Conservation (phyloP, 2,329 filamentous ascomycete species). For the Aspergillus proliferans region DNA sequence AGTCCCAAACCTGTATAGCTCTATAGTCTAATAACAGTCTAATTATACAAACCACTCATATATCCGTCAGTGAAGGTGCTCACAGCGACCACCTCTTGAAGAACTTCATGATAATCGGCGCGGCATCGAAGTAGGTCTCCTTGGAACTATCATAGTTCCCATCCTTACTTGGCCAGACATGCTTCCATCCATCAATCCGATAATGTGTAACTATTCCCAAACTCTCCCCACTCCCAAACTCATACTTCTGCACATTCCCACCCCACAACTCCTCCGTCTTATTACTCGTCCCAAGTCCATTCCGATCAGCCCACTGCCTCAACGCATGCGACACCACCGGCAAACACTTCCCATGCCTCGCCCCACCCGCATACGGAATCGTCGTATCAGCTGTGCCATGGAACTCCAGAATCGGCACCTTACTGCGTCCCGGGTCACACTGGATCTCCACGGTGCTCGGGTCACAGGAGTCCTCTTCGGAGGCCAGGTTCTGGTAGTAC, state of each 20-base stretch:
- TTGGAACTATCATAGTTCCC: slow-evolving; percentile 12
- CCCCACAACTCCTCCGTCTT: slow-evolving; percentile 1
- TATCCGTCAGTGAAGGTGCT: no score
- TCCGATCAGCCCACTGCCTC: slow-evolving; percentile 16
- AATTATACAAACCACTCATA: no score
- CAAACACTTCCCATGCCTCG: slow-evolving; percentile 10
- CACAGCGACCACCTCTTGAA: slow-evolving; percentile 9
- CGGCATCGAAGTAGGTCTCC: slow-evolving; percentile 15
- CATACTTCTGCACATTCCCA: slow-evolving; percentile 5
- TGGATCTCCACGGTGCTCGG: slow-evolving; percentile 10
- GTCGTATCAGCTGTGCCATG: slow-evolving; percentile 20
- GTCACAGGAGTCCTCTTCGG: slow-evolving; percentile 13
- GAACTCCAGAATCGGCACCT: slow-evolving; percentile 26
- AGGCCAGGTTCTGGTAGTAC: slow-evolving; percentile 29
- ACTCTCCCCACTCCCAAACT: slow-evolving; percentile 2
- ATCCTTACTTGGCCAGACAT: slow-evolving; percentile 16
- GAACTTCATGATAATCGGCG: slow-evolving; percentile 15
- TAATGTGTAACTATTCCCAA: slow-evolving; percentile 11
- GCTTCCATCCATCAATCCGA: slow-evolving; percentile 9
- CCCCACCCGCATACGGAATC: slow-evolving; percentile 37
- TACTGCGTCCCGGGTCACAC: slow-evolving; percentile 22
- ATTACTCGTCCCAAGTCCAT: slow-evolving; percentile 14
- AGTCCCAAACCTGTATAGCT: no score
- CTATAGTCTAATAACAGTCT: no score
- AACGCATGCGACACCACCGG: slow-evolving; percentile 17